Conservation (phyloP, 192 early-diverging fungal species). For the Coemansia sp. region DNA sequence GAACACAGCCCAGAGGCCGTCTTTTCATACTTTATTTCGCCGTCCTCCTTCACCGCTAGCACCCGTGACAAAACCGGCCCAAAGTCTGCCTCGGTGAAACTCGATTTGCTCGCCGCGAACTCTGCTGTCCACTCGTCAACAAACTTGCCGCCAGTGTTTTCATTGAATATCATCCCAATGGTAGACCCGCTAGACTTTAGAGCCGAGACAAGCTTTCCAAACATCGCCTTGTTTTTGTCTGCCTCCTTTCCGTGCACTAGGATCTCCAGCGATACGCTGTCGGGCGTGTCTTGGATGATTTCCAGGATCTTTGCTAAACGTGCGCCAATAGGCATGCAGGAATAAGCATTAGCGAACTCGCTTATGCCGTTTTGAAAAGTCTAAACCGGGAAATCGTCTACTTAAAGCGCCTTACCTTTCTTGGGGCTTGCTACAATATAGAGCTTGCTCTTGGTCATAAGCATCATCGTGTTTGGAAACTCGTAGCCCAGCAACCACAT, state of each 20-base stretch:
- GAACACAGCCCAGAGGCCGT: conserved; percentile 72
- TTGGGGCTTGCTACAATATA: conserved; percentile 76
- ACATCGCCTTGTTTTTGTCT: conserved; percentile 62
- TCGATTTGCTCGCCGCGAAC: conserved; percentile 47
- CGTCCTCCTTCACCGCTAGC: conserved; percentile 88
- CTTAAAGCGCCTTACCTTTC: conserved; percentile 58
- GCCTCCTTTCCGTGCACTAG: conserved; percentile 74
- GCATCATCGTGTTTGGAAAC: conserved; percentile 79
- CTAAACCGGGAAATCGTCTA: neutral
- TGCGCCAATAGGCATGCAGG: neutral
- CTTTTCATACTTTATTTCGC: conserved; percentile 71
- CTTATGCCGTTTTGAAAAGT: conserved; percentile 29
- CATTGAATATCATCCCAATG: conserved; percentile 77
- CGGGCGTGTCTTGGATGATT: conserved; percentile 37
- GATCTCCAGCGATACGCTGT: conserved; percentile 70
- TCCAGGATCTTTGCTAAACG: conserved; percentile 63
- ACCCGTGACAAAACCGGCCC: conserved; percentile 63
- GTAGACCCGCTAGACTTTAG: conserved; percentile 34
- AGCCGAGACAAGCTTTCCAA: conserved; percentile 57
- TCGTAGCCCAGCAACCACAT: conserved; percentile 93
- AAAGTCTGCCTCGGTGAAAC: conserved; percentile 71
- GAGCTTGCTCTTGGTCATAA: conserved; percentile 72
- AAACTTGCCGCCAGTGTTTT: conserved; percentile 71
- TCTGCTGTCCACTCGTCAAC: conserved; percentile 76
- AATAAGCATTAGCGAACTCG: neutral